phyloP scores from a whole-genome alignment of 176 grass and related monocot genomes.

The Pontederia paniculata region DNA sequence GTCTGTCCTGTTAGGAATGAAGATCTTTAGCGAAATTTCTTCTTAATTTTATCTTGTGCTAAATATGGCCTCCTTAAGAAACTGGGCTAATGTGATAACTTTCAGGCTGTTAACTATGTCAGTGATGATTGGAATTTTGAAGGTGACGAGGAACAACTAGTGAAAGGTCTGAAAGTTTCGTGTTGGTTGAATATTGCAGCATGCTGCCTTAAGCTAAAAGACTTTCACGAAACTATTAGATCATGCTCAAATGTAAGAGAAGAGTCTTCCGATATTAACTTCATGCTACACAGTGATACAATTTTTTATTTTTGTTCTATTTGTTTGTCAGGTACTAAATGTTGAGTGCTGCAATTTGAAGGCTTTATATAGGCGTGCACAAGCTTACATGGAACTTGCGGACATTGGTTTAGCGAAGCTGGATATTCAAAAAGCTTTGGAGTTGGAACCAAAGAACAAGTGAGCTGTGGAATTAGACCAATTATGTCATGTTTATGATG shows the following conservation, averaged over 20 bases:
- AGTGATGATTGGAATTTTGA: conserved; percentile 16
- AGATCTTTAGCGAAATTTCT: too few species aligned
- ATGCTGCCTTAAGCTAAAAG: conserved; percentile 35
- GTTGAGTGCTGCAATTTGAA: conserved; percentile 31
- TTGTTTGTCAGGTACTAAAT: conserved; percentile 24
- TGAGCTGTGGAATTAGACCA: background rate
- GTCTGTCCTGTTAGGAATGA: too few species aligned
- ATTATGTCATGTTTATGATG: too few species aligned
- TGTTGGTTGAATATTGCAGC: conserved; percentile 38
- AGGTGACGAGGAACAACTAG: conserved; percentile 19
- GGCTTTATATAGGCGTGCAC: conserved; percentile 32
- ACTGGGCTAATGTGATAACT: conserved; percentile 10
- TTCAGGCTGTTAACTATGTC: conserved; percentile 31
- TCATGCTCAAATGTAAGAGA: conserved; percentile 25
- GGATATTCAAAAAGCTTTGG: conserved; percentile 29
- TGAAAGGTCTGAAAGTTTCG: conserved; percentile 23
- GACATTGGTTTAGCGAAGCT: conserved; percentile 29
- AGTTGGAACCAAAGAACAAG: conserved; percentile 27
- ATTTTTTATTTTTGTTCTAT: background rate
- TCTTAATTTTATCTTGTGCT: too few species aligned
- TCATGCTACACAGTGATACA: background rate
- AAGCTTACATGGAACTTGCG: conserved; percentile 26
- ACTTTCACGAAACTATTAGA: conserved; percentile 24
- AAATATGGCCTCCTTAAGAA: background rate
- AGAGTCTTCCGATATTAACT: background rate